Base-by-base conservation (phyloP, 2,329 filamentous ascomycete genomes). In the Alternaria arborescens region DNA sequence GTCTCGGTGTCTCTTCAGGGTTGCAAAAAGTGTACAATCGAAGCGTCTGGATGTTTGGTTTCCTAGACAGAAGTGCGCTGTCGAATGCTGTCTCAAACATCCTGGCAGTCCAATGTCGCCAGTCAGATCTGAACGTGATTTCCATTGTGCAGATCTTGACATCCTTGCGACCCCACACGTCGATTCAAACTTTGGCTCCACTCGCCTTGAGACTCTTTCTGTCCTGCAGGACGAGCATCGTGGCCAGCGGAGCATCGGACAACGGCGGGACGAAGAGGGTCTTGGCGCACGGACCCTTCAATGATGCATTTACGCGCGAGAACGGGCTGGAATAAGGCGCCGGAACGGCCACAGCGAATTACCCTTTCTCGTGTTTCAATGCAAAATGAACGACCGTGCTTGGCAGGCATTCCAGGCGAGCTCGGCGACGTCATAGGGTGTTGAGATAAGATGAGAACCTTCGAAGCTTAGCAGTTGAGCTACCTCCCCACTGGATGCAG, bases 141-240 rank as follows among this genome's bases (percentile, higher is more conserved):
- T 24, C 24, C 22, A 43, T 44, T 28, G 43, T 8, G 40, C 44
- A 43, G 41, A 48, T 54, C 42, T 52, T 40, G 57, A 58, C 60
- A 52, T 34, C 58, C 64, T 57, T 55, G 59, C 54, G 48, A 57
- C 54, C 42, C 57, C 66, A 68, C 52, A 42, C 44, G 51, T 60
- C 54, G 52, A 46, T 55, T 42, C 55, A 40, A 60, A 58, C 40
- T 60, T 30, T 53, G 40, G 56, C 28, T 52, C 8, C 28, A 55
- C 57, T 18, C 42, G 34, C 16, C 28, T 42, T 32, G 22, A 30
- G 58, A 55, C 24, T 53, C 43, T 43, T 26, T 50, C 32, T 48
- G 40, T 28, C 41, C 28, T 46, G 41, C 36, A 34, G n/a, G 36
- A 47, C 22, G 22, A 50, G 22, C 38, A 53, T 46, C 42, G 16